Evolutionary conservation across 345 rosid species (phyloP).

Genomic region (Rhizophora apiculata): DNA sequence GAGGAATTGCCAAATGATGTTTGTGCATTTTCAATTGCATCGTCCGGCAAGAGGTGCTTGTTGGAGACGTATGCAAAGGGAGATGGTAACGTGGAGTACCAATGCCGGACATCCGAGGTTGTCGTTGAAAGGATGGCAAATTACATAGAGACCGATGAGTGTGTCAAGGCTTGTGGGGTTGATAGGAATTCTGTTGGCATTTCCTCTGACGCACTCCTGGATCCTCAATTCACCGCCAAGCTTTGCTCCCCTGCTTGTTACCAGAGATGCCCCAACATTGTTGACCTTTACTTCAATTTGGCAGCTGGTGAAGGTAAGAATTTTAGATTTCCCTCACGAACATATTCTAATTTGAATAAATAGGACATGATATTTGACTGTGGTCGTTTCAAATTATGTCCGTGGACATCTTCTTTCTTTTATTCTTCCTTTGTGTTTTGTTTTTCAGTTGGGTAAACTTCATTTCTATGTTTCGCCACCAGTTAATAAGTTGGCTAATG

Average conservation of each 20-base stretch:
- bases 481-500: too few species aligned
- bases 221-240: conserved; percentile 65
- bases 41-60: conserved; percentile 79
- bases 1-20: conserved; percentile 62
- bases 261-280: conserved; percentile 76
- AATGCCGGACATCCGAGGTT: conserved; percentile 82
- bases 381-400: too few species aligned
- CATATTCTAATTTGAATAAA: not conserved
- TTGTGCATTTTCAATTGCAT: conserved; percentile 69
- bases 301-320: conserved; percentile 94
- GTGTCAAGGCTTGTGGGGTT: conserved; percentile 76
- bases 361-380: not conserved
- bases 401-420: too few species aligned
- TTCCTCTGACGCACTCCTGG: conserved; percentile 86
- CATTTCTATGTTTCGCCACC: too few species aligned
- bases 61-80: conserved; percentile 47
- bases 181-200: conserved; percentile 79
- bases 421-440: too few species aligned
- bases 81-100: conserved; percentile 47
- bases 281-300: conserved; percentile 87
- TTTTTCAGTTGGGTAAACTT: too few species aligned
- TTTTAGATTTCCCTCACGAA: not conserved
- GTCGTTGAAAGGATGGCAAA: conserved; percentile 69
- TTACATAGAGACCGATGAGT: conserved; percentile 70
- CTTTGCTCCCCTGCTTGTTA: conserved; percentile 79